A percentile compares a stretch with the other conserved stretches of the same genome.
phyloP scores from a whole-genome alignment of 164 flowering plant species.

The Tinospora cordifolia region DNA sequence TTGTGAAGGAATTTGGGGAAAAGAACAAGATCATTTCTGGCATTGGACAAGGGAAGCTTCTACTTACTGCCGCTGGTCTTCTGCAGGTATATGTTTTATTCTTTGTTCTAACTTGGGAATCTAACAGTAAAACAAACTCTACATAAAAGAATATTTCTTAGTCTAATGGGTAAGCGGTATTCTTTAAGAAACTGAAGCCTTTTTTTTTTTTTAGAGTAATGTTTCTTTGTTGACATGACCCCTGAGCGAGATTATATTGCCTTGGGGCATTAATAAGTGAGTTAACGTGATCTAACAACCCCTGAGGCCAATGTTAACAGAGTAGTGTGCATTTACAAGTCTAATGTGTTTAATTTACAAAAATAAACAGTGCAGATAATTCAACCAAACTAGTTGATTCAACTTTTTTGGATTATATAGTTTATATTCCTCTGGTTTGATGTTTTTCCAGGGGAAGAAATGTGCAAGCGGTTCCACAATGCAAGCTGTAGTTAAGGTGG shows the following conservation, averaged over 20 bases:
- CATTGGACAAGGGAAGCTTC: constrained; percentile 26
- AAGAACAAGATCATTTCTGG: constrained; percentile 23
- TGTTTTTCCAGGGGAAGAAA: constrained; percentile 23
- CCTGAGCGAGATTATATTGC: too few species aligned
- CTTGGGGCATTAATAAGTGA: too few species aligned
- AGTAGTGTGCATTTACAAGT: too few species aligned
- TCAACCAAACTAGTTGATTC: background rate
- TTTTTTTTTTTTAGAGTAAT: too few species aligned
- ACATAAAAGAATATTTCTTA: background rate
- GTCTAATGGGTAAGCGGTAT: background rate
- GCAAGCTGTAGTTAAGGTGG: constrained; percentile 26
- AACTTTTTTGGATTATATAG: background rate
- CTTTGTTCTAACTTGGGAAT: background rate
- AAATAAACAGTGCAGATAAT: background rate
- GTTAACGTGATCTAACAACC: too few species aligned
- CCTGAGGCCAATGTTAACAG: too few species aligned
- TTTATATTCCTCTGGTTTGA: background rate
- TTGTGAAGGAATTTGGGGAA: constrained; percentile 24
- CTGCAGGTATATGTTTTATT: constrained; percentile 13
- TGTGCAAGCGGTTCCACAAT: constrained; percentile 24
- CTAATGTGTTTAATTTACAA: too few species aligned
- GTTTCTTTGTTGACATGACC: too few species aligned
- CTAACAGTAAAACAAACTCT: too few species aligned
- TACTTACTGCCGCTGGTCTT: constrained; percentile 31
- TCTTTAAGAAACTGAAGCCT: too few species aligned